Evolutionary conservation across 1,139 yeast species (phyloP), one percentile per base, ranked within the genome.

Genomic region (Dujonia santamariae): DNA sequence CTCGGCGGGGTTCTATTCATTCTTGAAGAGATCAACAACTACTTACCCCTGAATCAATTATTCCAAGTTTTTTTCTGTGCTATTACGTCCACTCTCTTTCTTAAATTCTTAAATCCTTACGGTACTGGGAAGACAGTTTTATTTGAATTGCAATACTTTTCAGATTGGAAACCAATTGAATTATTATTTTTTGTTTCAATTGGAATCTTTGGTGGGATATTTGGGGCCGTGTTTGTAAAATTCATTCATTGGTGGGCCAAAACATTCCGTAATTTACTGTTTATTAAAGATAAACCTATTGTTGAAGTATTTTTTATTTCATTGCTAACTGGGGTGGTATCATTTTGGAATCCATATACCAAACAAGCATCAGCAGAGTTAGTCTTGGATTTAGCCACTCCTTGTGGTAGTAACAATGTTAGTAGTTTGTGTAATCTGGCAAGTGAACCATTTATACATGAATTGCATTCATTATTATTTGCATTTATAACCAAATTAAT

Each of bases 1-100:
- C 60, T 80, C 36, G 86, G 86, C 4, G 86, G 85, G 2, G 85
- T 80, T 3, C 49, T 80, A 19, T 80, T 80, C 51, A 73, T 80
- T 17, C 60, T 80, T 28, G 87, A 80, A 45, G 86, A 80, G 42
- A 80, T 80, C 23, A 74, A 78, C 42, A 75, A 78, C 46, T 74
- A 75, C 41, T 60, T 78, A 26, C 75, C 81, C 4, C 75, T 80
- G 5, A 71, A 72, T 39, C 81, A 78, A 39, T 55, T 78, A 18
- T 77, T 79, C 50, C 72, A 78, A 35, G 67, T 77, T 31, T 78
- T 78, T 51, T 72, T 77, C 45, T 77, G 84, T 53, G 81, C 84
- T 16, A 74, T 78, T 39, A 65, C 68, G 28, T 73, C 82, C 9
- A 75, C 80, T 1, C 56, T 79, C 30, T 76, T 76, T 43, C 52